Base-by-base conservation (phyloP, 2,329 filamentous ascomycete genomes). In the Periconia macrospinosa region DNA sequence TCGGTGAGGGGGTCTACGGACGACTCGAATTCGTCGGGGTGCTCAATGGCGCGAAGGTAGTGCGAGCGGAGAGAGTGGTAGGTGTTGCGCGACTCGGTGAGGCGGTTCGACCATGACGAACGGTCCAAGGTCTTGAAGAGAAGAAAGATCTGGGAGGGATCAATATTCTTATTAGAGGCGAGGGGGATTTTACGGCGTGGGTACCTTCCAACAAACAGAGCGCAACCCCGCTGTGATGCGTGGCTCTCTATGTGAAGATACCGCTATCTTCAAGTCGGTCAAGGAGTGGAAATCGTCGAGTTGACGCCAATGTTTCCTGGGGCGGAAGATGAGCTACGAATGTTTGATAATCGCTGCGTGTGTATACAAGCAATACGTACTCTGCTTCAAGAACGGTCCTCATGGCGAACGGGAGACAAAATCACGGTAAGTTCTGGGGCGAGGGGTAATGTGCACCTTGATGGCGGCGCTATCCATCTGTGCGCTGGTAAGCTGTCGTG, bases 181-280 rank as follows among this genome's bases (percentile, higher is more conserved):
- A 27, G 11, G 20, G 23, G 18, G 15, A n/a, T 20, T 14, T 19
- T 18, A 9, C 27, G 23, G 47, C 30, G 41, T 20, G 14, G 2
- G 64, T 69, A 88, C 90, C 85, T 96, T 97, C 93, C 93, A 97
- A 74, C 89, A 96, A 37, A 95, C 83, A 2, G 93, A 97, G 52
- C 92, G 86, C 59, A 92, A 84, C 14, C 91, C 91, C 45, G 86
- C 82, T 76, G 70, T 81, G 30, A 73, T 67, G 41, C 63, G 68
- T 41, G 69, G 69, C 30, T 70, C 68, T 46, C 63, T 69, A 57
- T 73, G 69, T 43, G 69, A 65, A 33, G 68, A 72, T 27, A 73
- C 70, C 17, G 68, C 65, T 51, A 71, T 71, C 68, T 72, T 72
- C 50, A 73, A 56, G 47, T 72, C 66, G 30, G 70, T 72, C 51